These are phyloP conservation scores for Hypholoma sublateritium DNA, from an alignment of 768 basidiomycete genomes.

Conservation along the genomic window DNA sequence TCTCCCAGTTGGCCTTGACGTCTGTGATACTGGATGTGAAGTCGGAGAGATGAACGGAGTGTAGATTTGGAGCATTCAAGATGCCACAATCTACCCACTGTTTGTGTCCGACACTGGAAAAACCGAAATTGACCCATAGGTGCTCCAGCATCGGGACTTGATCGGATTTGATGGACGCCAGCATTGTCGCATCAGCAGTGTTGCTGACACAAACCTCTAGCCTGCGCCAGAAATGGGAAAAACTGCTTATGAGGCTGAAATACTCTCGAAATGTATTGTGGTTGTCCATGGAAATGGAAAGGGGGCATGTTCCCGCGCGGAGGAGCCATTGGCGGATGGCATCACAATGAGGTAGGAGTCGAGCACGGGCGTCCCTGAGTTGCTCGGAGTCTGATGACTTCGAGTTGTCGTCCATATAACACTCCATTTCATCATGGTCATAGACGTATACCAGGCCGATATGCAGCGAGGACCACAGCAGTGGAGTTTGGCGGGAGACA, in stretches of 20 bases:
- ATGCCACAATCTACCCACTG: not conserved
- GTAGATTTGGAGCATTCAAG: conserved; percentile 1
- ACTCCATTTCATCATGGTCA: too few relatives aligned
- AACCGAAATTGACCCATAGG: not conserved
- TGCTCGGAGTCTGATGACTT: not conserved
- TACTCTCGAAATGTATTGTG: not conserved
- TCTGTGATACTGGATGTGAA: not conserved
- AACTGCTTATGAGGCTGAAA: not conserved
- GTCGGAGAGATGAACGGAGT: not conserved
- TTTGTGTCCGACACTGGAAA: not conserved
- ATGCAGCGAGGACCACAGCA: conserved; percentile 12
- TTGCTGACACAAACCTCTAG: not conserved
- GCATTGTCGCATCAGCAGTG: not conserved
- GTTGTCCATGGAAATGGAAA: conserved; percentile 10
- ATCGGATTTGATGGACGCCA: not conserved
- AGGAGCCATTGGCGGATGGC: conserved; percentile 9
- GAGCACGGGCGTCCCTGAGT: not conserved
- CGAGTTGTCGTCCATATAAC: not conserved
- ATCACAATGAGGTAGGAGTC: not conserved
- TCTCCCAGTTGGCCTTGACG: not conserved
- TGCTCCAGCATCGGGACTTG: conserved; percentile 7
- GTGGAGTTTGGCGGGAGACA: conserved; percentile 6
- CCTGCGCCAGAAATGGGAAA: conserved; percentile 2
- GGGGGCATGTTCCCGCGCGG: conserved; percentile 4
- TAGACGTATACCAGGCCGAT: not conserved